These are phyloP conservation scores for Xerocomellus chrysenteron DNA, from an alignment of 768 basidiomycete species.

Conservation along the genomic window DNA sequence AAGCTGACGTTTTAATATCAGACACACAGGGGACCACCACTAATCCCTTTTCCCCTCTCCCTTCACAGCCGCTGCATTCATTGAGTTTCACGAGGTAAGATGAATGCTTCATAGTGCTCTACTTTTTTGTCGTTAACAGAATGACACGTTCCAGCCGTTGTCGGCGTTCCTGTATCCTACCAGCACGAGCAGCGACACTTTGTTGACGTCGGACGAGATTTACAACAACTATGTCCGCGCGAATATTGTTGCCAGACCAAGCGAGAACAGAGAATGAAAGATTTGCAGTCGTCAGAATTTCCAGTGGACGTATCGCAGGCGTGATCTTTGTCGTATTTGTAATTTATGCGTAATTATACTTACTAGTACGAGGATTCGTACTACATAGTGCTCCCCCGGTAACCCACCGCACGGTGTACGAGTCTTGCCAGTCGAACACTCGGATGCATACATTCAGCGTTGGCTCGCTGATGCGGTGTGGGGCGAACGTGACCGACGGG, in stretches of 20 bases:
- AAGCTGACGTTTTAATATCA: constrained; percentile 22
- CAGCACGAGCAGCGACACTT: constrained; percentile 54
- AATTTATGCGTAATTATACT: not conserved
- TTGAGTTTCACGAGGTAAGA: constrained; percentile 65
- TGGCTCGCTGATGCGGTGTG: too few species aligned
- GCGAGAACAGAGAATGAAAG: constrained; percentile 13
- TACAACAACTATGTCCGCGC: constrained; percentile 71
- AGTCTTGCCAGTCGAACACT: too few species aligned
- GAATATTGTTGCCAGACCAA: constrained; percentile 41
- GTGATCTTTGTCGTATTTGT: not conserved
- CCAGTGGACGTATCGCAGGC: not conserved
- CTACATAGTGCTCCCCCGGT: not conserved
- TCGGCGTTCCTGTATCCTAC: constrained; percentile 65
- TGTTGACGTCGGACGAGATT: constrained; percentile 67
- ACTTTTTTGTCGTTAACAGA: not conserved
- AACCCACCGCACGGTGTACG: too few species aligned
- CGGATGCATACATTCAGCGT: too few species aligned
- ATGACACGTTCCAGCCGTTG: constrained; percentile 41
- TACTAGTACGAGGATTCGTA: not conserved
- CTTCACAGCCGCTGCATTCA: constrained; percentile 55
- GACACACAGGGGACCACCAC: not conserved
- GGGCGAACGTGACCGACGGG: too few species aligned
- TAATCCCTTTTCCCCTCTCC: not conserved
- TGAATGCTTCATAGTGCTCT: not conserved
- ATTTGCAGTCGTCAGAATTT: not conserved